These are phyloP conservation scores for Pseudoturritis turrita DNA, from an alignment of 345 rosid species.

Conservation along the genomic window DNA sequence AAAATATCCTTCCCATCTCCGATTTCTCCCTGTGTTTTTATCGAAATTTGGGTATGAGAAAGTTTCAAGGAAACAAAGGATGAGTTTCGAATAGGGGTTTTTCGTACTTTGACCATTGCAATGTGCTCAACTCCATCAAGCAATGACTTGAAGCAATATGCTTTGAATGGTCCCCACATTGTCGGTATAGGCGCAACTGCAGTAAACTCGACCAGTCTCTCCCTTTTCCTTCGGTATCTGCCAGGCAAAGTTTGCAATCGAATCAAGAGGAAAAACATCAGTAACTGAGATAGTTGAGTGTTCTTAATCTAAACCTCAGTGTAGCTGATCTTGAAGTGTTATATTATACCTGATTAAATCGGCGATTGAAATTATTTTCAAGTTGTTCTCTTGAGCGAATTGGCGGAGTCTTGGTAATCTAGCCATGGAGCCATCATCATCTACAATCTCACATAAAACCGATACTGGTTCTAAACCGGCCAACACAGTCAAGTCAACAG, in stretches of 20 bases:
- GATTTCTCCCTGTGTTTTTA: conserved; percentile 52
- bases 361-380: conserved; percentile 76
- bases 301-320: no score
- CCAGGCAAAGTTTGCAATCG: not conserved
- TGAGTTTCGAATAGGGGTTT: not conserved
- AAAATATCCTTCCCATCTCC: conserved; percentile 72
- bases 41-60: not conserved
- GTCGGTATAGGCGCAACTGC: conserved; percentile 78
- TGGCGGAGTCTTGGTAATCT: conserved; percentile 74
- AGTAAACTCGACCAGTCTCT: conserved; percentile 67
- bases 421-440: conserved; percentile 99
- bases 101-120: conserved; percentile 90
- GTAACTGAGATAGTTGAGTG: not conserved
- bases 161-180: conserved; percentile 87
- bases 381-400: conserved; percentile 54
- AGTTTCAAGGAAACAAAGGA: not conserved
- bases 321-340: not conserved
- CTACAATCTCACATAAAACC: conserved; percentile 86
- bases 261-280: not conserved
- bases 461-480: conserved; percentile 79
- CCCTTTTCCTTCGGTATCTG: conserved; percentile 86
- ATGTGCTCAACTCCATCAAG: conserved; percentile 94
- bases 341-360: conserved; percentile 76
- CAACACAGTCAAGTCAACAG: conserved; percentile 75
- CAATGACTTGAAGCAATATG: conserved; percentile 72